Evolutionary conservation across 306 rosid species (phyloP), one percentile per base, ranked within the genome.

Genomic region (Luffa aegyptiaca): DNA sequence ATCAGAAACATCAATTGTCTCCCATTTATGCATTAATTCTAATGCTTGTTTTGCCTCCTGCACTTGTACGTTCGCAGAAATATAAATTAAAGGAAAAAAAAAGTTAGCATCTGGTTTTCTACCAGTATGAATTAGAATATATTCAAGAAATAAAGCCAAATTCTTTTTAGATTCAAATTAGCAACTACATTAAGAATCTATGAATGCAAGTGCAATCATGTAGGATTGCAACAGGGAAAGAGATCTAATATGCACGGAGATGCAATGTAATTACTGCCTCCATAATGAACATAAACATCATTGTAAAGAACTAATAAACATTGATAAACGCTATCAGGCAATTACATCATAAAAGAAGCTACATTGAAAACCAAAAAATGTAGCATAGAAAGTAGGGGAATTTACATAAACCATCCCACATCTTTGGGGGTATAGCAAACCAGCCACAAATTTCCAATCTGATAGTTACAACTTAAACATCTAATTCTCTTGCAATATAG

Each of bases 11-110:
- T 95, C 99, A 91, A 95, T 95, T 93, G 89, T 89, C 87, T 91
- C 93, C 99, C 97, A 93, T 87, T 86, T 95, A 48, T 93, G 90
- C 92, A 93, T 93, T 81, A 95, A 86, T 52, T 95, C 97, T 59
- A 95, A 79, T 56, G 97, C 97, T 89, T 93, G 99, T 77, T 95
- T 95, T 83, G 97, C 99, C 89, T 95, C 99, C 99, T 95, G 93
- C 79, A 83, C 64, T 59, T n/a, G 83, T 75, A 88, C 72, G 51
- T 80, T 68, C 65, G 83, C 75, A 41, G 37, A 82, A 71, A 72
- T 58, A 64, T 58, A 53, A 9, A 9, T 56, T 35, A 0, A 41
- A 41, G 31, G 31, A 51, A 51, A 51, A 33, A 36, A 20, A 17
- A 37, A 65, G 11, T 69, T 72, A 21, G 41, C 2, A 73, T 49